A percentile compares a stretch with the other conserved stretches of the same genome.
phyloP scores from a whole-genome alignment of 2,329 filamentous ascomycete species.

The Calycina marina region DNA sequence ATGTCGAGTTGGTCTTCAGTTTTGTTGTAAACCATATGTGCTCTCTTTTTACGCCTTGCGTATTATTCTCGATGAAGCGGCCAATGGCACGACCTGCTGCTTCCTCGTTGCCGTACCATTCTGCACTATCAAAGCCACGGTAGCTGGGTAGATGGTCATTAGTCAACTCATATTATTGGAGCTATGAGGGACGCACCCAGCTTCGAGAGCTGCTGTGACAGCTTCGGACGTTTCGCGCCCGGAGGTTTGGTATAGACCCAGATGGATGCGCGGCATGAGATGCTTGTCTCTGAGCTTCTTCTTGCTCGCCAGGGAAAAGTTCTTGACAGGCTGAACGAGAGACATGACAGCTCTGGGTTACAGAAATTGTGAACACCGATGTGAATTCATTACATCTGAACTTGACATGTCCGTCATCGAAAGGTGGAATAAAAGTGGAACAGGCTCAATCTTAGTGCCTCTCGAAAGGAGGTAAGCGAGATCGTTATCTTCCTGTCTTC shows the following conservation, averaged over 20 bases:
- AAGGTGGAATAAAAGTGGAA: too few relatives aligned
- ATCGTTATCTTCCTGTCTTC: too few relatives aligned
- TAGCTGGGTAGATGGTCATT: constrained; percentile 30
- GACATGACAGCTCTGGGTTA: too few relatives aligned
- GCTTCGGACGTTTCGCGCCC: constrained; percentile 42
- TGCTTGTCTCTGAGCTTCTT: constrained; percentile 47
- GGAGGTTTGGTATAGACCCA: constrained; percentile 60
- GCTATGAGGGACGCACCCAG: constrained; percentile 28
- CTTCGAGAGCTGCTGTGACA: constrained; percentile 27
- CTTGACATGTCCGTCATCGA: too few relatives aligned
- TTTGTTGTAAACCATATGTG: constrained; percentile 75
- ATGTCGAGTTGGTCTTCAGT: constrained; percentile 46
- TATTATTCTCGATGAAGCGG: constrained; percentile 37
- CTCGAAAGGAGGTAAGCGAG: too few relatives aligned
- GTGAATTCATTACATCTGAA: too few relatives aligned
- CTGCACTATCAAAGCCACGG: constrained; percentile 36
- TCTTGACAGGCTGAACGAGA: not conserved
- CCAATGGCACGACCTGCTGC: constrained; percentile 53
- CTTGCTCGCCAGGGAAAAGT: constrained; percentile 11
- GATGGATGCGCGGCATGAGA: constrained; percentile 55
- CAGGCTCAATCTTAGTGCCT: too few relatives aligned
- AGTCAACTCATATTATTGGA: constrained; percentile 25
- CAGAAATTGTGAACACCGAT: too few relatives aligned
- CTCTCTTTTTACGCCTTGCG: constrained; percentile 39
- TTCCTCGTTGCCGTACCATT: constrained; percentile 53